These are phyloP conservation scores for Phoma sp. DNA, from an alignment of 2,329 filamentous ascomycete species.

Conservation along the genomic window DNA sequence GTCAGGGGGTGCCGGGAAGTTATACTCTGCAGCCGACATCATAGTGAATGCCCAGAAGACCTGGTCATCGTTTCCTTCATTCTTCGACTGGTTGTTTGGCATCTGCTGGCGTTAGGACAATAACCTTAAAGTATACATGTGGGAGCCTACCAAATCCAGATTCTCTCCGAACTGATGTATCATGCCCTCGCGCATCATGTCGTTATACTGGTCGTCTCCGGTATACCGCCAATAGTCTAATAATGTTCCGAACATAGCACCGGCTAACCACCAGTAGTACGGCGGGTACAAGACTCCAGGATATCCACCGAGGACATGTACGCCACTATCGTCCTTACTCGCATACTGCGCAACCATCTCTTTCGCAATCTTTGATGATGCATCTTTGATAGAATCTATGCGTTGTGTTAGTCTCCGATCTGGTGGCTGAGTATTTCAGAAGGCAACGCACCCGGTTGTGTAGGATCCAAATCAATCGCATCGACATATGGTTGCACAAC, in stretches of 20 bases:
- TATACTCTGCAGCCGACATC: conserved; percentile 63
- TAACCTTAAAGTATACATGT: neutral
- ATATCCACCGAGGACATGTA: conserved; percentile 51
- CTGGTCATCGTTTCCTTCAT: conserved; percentile 64
- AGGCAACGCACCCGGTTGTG: conserved; percentile 25
- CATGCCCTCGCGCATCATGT: conserved; percentile 63
- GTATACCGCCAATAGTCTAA: conserved; percentile 89
- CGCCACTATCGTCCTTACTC: conserved; percentile 57
- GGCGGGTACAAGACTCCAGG: conserved; percentile 55
- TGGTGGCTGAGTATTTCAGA: no score
- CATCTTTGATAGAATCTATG: conserved; percentile 56
- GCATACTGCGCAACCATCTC: conserved; percentile 63
- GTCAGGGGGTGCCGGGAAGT: conserved; percentile 52
- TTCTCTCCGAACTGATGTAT: conserved; percentile 43
- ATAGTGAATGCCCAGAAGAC: conserved; percentile 65
- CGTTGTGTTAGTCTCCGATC: neutral
- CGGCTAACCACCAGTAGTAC: conserved; percentile 74
- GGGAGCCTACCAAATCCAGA: conserved; percentile 33
- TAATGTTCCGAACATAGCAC: conserved; percentile 73
- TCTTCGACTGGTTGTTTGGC: conserved; percentile 47
- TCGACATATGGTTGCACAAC: conserved; percentile 26
- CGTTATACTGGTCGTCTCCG: conserved; percentile 74
- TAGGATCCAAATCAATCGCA: conserved; percentile 37
- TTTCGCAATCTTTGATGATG: conserved; percentile 54
- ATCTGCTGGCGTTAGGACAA: conserved; percentile 26